Evolutionary conservation across 176 grass and related monocot species (phyloP).

Genomic region (Avena eriantha): DNA sequence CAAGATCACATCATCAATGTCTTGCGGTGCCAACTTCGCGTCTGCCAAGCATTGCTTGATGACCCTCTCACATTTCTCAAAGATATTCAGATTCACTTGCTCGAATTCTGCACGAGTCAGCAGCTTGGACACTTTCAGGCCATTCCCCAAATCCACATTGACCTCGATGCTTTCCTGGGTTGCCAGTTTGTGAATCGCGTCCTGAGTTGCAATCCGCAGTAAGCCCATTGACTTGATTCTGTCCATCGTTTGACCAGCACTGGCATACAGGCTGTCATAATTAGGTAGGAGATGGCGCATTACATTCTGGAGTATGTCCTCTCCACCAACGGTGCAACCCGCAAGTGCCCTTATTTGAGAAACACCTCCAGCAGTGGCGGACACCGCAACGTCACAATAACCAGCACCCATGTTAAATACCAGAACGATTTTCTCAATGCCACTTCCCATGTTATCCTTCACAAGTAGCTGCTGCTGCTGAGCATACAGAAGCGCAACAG

Average conservation of each 20-base stretch:
- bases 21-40: slow-evolving; percentile 52
- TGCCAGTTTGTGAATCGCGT: slow-evolving; percentile 68
- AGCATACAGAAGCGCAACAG: slow-evolving; percentile 66
- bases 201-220: slow-evolving; percentile 59
- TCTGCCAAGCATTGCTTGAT: slow-evolving; percentile 63
- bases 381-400: slow-evolving; percentile 62
- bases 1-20: slow-evolving; percentile 66
- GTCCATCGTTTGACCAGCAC: slow-evolving; percentile 52
- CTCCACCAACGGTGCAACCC: slow-evolving; percentile 65
- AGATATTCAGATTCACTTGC: slow-evolving; percentile 48
- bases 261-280: slow-evolving; percentile 52
- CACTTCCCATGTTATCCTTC: slow-evolving; percentile 71
- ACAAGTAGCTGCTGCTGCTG: slow-evolving; percentile 65
- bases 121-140: slow-evolving; percentile 40
- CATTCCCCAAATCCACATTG: slow-evolving; percentile 54
- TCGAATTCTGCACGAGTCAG: slow-evolving; percentile 61
- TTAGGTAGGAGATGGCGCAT: slow-evolving; percentile 59
- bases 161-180: slow-evolving; percentile 45
- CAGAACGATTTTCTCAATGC: slow-evolving; percentile 68
- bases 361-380: slow-evolving; percentile 74
- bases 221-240: slow-evolving; percentile 55
- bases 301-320: slow-evolving; percentile 75
- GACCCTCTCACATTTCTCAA: slow-evolving; percentile 59
- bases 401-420: slow-evolving; percentile 84
- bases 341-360: slow-evolving; percentile 67